These are phyloP conservation scores for Tilletia walkeri DNA, from an alignment of 1,284 basidiomycete species.

Conservation along the genomic window DNA sequence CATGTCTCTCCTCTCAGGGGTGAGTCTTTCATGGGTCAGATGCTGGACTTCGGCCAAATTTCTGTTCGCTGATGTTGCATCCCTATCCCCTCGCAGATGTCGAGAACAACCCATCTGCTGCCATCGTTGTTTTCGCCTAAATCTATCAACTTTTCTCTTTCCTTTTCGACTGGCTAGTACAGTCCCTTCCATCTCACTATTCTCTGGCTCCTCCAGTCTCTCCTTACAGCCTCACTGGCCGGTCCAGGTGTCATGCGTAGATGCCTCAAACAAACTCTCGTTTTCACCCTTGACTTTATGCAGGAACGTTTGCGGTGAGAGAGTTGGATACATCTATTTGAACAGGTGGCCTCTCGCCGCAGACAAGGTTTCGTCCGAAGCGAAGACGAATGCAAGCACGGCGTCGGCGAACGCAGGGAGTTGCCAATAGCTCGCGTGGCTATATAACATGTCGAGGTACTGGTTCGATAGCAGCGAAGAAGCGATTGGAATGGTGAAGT, in stretches of 20 bases:
- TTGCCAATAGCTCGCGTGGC: slow-evolving; percentile 51
- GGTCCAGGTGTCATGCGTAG: no score
- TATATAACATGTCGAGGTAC: slow-evolving; percentile 44
- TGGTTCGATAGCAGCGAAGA: slow-evolving; percentile 38
- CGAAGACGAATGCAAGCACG: slow-evolving; percentile 43
- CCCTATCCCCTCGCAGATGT: neutral
- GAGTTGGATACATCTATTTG: neutral
- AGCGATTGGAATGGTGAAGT: slow-evolving; percentile 41
- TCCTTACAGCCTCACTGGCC: no score
- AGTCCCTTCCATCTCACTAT: no score
- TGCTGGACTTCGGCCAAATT: neutral
- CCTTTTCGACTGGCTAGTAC: no score
- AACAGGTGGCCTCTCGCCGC: slow-evolving; percentile 17
- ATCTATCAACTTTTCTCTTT: neutral
- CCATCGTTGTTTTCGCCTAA: slow-evolving; percentile 8
- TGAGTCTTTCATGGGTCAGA: neutral
- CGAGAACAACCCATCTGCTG: slow-evolving; percentile 1
- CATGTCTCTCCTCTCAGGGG: slow-evolving; percentile 1
- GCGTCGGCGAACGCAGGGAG: slow-evolving; percentile 44
- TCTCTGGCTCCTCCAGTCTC: no score
- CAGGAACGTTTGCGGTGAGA: no score
- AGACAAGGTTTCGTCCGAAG: slow-evolving; percentile 17
- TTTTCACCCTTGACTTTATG: no score
- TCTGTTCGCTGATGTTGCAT: neutral
- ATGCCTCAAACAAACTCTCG: no score